phyloP scores from a whole-genome alignment of 192 early-diverging fungal genomes.

The Backusella morwellensis region DNA sequence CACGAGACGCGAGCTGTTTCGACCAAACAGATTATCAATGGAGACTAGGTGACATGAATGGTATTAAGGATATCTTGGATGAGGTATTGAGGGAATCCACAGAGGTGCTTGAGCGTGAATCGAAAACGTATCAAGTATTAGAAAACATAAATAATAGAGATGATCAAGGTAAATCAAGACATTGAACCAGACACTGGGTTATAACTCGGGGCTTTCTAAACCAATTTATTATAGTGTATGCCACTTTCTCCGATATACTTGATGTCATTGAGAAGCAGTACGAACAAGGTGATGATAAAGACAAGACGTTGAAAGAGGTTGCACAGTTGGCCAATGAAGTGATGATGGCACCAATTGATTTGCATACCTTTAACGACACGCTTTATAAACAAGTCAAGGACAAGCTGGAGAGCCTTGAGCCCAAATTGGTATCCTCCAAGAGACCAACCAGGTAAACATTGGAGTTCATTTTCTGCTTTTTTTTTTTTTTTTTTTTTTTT shows the following conservation, averaged over 20 bases:
- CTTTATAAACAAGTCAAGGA: background rate
- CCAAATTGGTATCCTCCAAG: background rate
- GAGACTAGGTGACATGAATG: background rate
- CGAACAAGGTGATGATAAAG: background rate
- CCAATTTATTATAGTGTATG: background rate
- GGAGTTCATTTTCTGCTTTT: background rate
- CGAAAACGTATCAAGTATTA: background rate
- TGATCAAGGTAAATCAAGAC: background rate
- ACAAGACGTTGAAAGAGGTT: background rate
- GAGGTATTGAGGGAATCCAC: background rate
- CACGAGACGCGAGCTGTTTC: background rate
- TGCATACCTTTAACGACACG: background rate
- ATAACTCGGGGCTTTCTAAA: background rate
- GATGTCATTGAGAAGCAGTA: background rate
- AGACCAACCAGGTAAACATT: background rate
- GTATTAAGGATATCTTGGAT: background rate
- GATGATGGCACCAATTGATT: background rate
- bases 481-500: background rate
- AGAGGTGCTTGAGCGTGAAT: background rate
- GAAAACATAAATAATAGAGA: background rate
- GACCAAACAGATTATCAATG: background rate
- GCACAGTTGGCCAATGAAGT: background rate
- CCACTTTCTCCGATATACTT: background rate
- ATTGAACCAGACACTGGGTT: background rate
- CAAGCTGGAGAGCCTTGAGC: background rate